Conservation (phyloP, 306 rosid genomes). For the Malus asiatica region DNA sequence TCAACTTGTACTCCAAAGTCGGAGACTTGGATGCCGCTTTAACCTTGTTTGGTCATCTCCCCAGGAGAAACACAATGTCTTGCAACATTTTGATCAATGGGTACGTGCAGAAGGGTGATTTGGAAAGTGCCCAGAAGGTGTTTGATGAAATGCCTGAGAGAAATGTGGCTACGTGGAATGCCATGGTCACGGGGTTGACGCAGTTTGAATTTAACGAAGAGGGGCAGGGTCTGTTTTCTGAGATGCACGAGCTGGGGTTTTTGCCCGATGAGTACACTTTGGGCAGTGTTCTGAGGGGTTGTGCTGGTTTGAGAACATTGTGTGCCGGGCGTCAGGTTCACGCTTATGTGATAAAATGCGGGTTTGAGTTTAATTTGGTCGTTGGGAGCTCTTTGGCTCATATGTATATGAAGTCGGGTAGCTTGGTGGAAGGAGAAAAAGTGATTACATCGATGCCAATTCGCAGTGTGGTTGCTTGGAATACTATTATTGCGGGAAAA, state of each 20-base stretch:
- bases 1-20: slow-evolving; percentile 69
- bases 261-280: slow-evolving; percentile 69
- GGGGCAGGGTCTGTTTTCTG: slow-evolving; percentile 45
- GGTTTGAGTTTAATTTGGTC: slow-evolving; percentile 60
- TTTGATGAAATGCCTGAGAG: slow-evolving; percentile 80
- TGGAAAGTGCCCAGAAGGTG: slow-evolving; percentile 48
- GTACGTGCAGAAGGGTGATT: slow-evolving; percentile 37
- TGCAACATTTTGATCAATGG: slow-evolving; percentile 72
- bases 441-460: slow-evolving; percentile 55
- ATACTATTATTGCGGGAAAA: slow-evolving; percentile 87
- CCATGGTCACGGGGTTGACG: slow-evolving; percentile 63
- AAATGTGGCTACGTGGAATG: slow-evolving; percentile 81
- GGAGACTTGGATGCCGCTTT: slow-evolving; percentile 41
- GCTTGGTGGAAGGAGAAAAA: slow-evolving; percentile 62
- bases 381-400: slow-evolving; percentile 86
- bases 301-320: slow-evolving; percentile 64
- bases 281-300: slow-evolving; percentile 77
- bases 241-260: slow-evolving; percentile 59
- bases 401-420: slow-evolving; percentile 84
- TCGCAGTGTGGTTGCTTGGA: slow-evolving; percentile 84
- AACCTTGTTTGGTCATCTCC: slow-evolving; percentile 48
- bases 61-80: slow-evolving; percentile 66
- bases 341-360: slow-evolving; percentile 61
- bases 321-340: slow-evolving; percentile 64
- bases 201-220: slow-evolving; percentile 61